These are phyloP conservation scores for Neoscytalidium dimidiatum DNA, from an alignment of 2,329 filamentous ascomycete species.

Conservation along the genomic window DNA sequence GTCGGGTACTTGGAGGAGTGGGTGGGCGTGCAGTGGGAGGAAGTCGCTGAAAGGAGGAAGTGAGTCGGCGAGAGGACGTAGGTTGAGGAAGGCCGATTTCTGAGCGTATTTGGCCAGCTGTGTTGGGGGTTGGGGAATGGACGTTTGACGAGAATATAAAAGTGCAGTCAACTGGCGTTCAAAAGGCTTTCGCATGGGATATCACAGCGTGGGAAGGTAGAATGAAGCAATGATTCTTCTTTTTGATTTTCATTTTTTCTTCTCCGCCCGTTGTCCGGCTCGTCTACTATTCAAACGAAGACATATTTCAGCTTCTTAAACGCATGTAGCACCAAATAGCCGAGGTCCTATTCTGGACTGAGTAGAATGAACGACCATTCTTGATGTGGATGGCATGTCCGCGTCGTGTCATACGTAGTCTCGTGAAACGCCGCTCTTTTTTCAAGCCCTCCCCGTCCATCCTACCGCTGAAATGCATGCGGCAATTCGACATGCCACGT, in stretches of 20 bases:
- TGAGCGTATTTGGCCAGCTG: no score
- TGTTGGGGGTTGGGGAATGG: background rate
- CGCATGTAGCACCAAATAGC: background rate
- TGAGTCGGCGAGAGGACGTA: background rate
- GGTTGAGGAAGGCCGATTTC: no score
- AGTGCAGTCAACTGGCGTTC: background rate
- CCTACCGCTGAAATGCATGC: background rate
- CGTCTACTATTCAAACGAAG: background rate
- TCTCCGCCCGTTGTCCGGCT: no score
- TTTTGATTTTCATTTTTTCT: background rate
- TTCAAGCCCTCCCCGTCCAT: background rate
- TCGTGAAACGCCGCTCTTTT: constrained; percentile 2
- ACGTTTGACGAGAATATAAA: background rate
- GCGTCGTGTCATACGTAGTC: background rate
- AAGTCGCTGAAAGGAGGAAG: constrained; percentile 45
- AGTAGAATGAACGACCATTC: background rate
- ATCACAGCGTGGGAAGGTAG: background rate
- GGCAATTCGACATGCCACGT: background rate
- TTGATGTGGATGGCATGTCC: background rate
- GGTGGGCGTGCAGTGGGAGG: constrained; percentile 98
- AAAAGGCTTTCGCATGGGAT: background rate
- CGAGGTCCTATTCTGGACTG: background rate
- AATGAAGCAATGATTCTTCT: constrained; percentile 7
- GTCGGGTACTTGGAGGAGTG: constrained; percentile 90
- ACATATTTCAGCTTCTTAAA: background rate